A percentile compares a stretch with the other conserved stretches of the same genome.
phyloP scores from a whole-genome alignment of 306 rosid species.

The Arachis hypogaea region DNA sequence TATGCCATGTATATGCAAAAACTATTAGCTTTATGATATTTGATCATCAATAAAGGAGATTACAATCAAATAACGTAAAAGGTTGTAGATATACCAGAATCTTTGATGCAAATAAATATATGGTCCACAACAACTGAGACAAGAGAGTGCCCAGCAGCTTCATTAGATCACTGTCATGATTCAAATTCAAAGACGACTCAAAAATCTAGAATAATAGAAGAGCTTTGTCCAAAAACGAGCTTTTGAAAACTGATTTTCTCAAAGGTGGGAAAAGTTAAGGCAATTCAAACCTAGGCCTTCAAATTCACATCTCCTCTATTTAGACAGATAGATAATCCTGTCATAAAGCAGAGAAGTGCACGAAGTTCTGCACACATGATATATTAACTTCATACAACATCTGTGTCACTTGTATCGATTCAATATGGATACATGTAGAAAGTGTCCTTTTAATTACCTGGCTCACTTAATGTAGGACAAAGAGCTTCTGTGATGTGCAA shows the following conservation, averaged over 20 bases:
- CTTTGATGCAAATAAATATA: slow-evolving; percentile 91
- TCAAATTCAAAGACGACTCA: slow-evolving; percentile 11
- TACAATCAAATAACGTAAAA: slow-evolving; percentile 21
- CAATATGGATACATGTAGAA: slow-evolving; percentile 20
- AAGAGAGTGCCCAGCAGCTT: not conserved
- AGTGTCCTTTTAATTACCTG: slow-evolving; percentile 56
- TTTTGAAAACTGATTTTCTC: slow-evolving; percentile 19
- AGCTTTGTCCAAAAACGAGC: slow-evolving; percentile 27
- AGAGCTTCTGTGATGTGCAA: no score
- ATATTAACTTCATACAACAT: slow-evolving; percentile 21
- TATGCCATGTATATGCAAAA: no score
- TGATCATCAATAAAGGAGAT: slow-evolving; percentile 14
- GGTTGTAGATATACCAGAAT: slow-evolving; percentile 64
- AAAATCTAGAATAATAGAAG: slow-evolving; percentile 27
- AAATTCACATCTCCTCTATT: slow-evolving; percentile 84
- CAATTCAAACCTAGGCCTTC: slow-evolving; percentile 62
- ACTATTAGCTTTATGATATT: no score
- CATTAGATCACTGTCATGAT: no score
- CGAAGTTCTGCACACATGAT: slow-evolving; percentile 51
- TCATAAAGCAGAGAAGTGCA: slow-evolving; percentile 93
- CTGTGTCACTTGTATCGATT: slow-evolving; percentile 5
- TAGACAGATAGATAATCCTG: slow-evolving; percentile 83
- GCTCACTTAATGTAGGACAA: slow-evolving; percentile 95
- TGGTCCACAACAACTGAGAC: slow-evolving; percentile 90
- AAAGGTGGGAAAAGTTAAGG: slow-evolving; percentile 35